Evolutionary conservation across 1,284 basidiomycete species (phyloP), one percentile per base, ranked within the genome.

Genomic region (Leccinum proliferum): DNA sequence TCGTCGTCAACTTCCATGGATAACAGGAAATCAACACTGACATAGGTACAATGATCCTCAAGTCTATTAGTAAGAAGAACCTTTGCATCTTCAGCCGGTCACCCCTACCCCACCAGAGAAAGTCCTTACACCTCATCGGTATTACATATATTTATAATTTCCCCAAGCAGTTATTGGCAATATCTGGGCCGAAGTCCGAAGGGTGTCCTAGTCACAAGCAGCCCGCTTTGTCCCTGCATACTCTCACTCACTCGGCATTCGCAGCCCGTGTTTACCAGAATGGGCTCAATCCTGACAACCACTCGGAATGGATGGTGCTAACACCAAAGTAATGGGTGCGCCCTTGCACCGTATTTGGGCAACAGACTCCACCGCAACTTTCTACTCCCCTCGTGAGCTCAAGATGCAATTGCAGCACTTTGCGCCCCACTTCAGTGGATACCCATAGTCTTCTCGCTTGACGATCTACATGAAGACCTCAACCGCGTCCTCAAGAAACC

Each of bases 381-480:
- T 88, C 2, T 91, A 88, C 70, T 89, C 93, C 0, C 97, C 97
- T 3, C 88, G 96, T 65, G 93, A 98, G 68, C 97, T 99, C 80
- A 99, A 99, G 77, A 83, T 83, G 66, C 90, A 90, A 58, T 76
- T 92, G 15, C 86, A 89, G 68, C 85, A 86, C 10, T 92, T 92
- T 68, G 96, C 96, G 0, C 92, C 93, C 1, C 94, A 97, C 71
- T 99, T 99, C 76, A 91, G 88, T 60, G 97, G 96, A 12, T 94
- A 96, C 68, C 95, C 55, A 87, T 99, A n/a, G 95, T 94, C 4
- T 99, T 99, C 76, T 82, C 99, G 15, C 83, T 99, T 35, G 96
- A 99, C 72, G 96, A 97, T 6, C 78, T 99, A 53, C 96, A 99
- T 73, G 96, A 99, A 77, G 96, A 99, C 75, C 81, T 99, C 58